A percentile compares a stretch with the other conserved stretches of the same genome.
Conservation (phyloP, 2,329 filamentous ascomycete genomes). For the Botryosphaeria dothidea region DNA sequence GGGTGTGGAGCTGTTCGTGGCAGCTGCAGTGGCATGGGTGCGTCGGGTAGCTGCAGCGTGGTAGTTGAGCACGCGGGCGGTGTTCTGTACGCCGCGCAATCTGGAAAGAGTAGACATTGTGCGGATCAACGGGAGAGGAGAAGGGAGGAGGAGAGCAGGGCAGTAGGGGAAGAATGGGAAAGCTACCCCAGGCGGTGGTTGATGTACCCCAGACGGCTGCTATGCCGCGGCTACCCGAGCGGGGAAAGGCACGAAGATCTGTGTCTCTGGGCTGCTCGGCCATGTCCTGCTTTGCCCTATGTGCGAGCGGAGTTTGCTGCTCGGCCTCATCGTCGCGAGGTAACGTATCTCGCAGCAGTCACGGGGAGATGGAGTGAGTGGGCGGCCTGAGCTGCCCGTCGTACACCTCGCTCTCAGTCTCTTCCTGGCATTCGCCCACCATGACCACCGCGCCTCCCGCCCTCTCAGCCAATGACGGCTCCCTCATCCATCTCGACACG, state of each 20-base stretch:
- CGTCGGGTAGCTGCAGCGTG: neutral
- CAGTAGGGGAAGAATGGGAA: constrained; percentile 28
- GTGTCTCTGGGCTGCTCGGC: neutral
- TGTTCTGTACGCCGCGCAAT: neutral
- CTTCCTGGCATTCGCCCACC: neutral
- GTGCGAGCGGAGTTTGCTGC: neutral
- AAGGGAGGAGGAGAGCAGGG: neutral
- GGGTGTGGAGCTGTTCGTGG: neutral
- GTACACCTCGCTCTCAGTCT: neutral
- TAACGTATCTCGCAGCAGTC: constrained; percentile 2
- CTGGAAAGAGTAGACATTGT: neutral
- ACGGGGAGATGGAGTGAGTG: neutral
- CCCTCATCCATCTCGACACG: neutral
- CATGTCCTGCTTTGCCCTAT: neutral
- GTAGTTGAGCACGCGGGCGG: constrained; percentile 2
- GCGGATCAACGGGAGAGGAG: neutral
- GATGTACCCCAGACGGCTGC: constrained; percentile 18
- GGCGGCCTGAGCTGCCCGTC: neutral
- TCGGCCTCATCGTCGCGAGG: neutral
- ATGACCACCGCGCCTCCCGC: constrained; percentile 3
- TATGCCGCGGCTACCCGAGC: constrained; percentile 17
- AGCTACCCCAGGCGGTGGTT: constrained; percentile 22
- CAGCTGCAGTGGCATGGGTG: neutral
- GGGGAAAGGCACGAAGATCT: neutral
- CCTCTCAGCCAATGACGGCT: constrained; percentile 1